phyloP scores from a whole-genome alignment of 805 yeast species.

The Maudiozyma bulderi region DNA sequence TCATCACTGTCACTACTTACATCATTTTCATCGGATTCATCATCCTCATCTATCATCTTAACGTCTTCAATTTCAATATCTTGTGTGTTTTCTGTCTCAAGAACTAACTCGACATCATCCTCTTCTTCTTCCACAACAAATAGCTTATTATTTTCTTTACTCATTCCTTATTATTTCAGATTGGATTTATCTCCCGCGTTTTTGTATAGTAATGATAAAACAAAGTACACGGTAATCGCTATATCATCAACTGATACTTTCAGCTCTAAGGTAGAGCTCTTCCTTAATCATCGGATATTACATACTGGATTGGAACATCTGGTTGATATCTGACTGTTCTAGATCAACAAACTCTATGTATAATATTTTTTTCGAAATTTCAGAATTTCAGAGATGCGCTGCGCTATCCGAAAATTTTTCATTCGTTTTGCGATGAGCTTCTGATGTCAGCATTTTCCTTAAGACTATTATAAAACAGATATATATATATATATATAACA shows the following conservation, averaged over 20 bases:
- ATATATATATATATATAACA: too few species aligned
- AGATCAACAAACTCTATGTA: too few species aligned
- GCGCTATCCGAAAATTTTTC: background rate
- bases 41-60: slow-evolving; percentile 6
- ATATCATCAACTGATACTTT: too few species aligned
- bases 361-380: background rate
- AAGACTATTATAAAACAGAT: background rate
- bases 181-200: background rate
- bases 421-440: background rate
- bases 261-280: too few species aligned
- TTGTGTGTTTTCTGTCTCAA: background rate
- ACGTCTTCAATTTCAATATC: slow-evolving; percentile 6
- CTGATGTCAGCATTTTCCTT: background rate
- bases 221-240: too few species aligned
- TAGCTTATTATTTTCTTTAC: slow-evolving; percentile 18
- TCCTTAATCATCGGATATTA: too few species aligned
- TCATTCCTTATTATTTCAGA: background rate
- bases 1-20: slow-evolving; percentile 29
- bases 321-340: too few species aligned
- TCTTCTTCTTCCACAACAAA: slow-evolving; percentile 34
- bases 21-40: background rate
- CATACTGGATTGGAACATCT: too few species aligned
- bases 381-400: background rate
- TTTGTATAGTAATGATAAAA: too few species aligned
- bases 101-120: slow-evolving; percentile 13